Base-by-base conservation (phyloP, 2,329 filamentous ascomycete species). In the Cercospora sp. region DNA sequence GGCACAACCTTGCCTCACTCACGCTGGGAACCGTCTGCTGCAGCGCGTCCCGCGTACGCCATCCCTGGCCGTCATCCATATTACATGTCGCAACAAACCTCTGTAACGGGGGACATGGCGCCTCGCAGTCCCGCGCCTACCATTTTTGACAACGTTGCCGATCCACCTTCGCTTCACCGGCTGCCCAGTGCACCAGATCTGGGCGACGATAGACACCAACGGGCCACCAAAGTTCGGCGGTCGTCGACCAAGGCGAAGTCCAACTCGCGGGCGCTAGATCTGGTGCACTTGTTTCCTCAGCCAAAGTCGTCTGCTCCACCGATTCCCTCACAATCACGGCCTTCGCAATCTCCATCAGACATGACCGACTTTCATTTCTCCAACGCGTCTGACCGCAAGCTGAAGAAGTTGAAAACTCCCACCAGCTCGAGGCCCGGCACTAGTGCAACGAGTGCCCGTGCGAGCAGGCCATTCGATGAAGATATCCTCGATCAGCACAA, bases 401-500 rank as follows among this genome's bases (percentile, higher is more conserved):
- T 43, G 21, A 59, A 59, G 21, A 65, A 63, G 18, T 55, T 63
- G 13, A 64, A 60, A 10, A 63, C 66, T 40, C 37, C 63, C 13
- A 28, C 62, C 16, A 43, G 32, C 24, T 58, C 53, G n/a, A 40
- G 58, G 49, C 65, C 70, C 3, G 68, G 63, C 40, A 66, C 66
- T 13, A 58, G 61, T 60, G 64, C 71, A 45, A 53, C 62, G n/a
- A 63, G 59, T 28, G 40, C 58, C 30, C 34, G 65, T 30, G 58
- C 57, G 51, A 61, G 60, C 51, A 66, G 60, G 63, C 63, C 73
- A 7, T 76, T 77, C 66, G 77, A 77, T 65, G 77, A 77, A 30
- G 81, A 82, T 59, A 75, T 78, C 43, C 82, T 80, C 71, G 82
- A 84, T 68, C 81, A 78, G 71, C 78, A 82, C 65, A 85, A 85